A percentile compares a stretch with the other conserved stretches of the same genome.
These are phyloP conservation scores for Mycena chlorophos DNA, from an alignment of 768 basidiomycete species.

Conservation along the genomic window DNA sequence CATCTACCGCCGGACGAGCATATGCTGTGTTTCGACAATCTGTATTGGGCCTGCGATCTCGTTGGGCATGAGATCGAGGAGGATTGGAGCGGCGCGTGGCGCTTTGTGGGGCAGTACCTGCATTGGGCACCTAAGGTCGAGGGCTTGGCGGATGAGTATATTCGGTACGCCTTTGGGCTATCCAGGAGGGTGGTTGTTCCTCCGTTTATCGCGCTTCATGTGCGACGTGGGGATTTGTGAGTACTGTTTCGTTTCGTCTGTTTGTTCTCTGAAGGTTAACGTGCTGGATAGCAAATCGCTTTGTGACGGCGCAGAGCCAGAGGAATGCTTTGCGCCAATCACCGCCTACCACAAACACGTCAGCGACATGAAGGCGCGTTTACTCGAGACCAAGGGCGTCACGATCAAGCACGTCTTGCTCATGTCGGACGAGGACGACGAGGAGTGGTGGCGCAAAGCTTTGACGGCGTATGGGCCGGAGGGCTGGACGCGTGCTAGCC, in stretches of 20 bases:
- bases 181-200: conserved; percentile 20
- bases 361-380: conserved; percentile 29
- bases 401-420: conserved; percentile 31
- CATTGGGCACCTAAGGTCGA: conserved; percentile 27
- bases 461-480: conserved; percentile 31
- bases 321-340: conserved; percentile 32
- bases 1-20: conserved; percentile 12
- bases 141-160: conserved; percentile 24
- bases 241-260: background rate
- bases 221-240: conserved; percentile 35
- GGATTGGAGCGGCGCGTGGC: conserved; percentile 34
- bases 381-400: conserved; percentile 24
- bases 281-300: background rate
- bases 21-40: conserved; percentile 16
- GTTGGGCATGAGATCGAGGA: conserved; percentile 26
- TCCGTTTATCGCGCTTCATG: conserved; percentile 28
- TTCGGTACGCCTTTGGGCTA: conserved; percentile 20
- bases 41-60: conserved; percentile 15
- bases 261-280: background rate
- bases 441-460: conserved; percentile 33
- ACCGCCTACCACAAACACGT: conserved; percentile 30
- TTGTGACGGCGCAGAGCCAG: conserved; percentile 26
- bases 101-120: conserved; percentile 30
- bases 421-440: conserved; percentile 39
- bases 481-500: conserved; percentile 2